Conservation (phyloP, 2,329 filamentous ascomycete species). For the Penicillium sp. region DNA sequence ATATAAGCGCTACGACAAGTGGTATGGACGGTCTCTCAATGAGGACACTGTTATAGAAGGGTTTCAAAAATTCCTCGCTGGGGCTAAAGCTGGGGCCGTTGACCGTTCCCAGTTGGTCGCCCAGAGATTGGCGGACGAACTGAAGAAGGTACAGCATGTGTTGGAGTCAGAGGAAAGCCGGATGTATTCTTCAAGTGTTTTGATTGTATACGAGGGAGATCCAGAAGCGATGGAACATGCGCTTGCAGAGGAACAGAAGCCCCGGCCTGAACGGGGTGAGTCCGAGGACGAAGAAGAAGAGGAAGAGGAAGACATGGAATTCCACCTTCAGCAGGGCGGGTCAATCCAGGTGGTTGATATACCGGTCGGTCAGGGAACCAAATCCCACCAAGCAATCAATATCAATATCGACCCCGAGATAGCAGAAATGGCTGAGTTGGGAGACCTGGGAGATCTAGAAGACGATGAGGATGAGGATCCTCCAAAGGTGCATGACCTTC, state of each 20-base stretch:
- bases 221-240: slow-evolving; percentile 46
- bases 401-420: slow-evolving; percentile 31
- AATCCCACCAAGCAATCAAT: slow-evolving; percentile 27
- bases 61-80: slow-evolving; percentile 50
- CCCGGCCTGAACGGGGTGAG: too few relatives aligned
- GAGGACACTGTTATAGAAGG: slow-evolving; percentile 49
- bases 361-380: slow-evolving; percentile 24
- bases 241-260: slow-evolving; percentile 38
- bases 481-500: slow-evolving; percentile 66
- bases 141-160: slow-evolving; percentile 40
- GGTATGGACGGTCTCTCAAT: slow-evolving; percentile 54
- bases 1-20: slow-evolving; percentile 56
- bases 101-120: slow-evolving; percentile 40
- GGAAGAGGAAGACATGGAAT: slow-evolving; percentile 24
- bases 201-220: slow-evolving; percentile 61
- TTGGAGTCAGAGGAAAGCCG: slow-evolving; percentile 52
- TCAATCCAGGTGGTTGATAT: slow-evolving; percentile 27
- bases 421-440: slow-evolving; percentile 39
- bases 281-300: slow-evolving; percentile 26
- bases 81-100: slow-evolving; percentile 33
- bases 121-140: slow-evolving; percentile 34
- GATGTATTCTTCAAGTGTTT: slow-evolving; percentile 58
- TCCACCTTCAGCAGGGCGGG: slow-evolving; percentile 27
- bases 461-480: slow-evolving; percentile 48
- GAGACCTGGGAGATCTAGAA: too few relatives aligned